Evolutionary conservation across 306 rosid species (phyloP).

Genomic region (Cyamopsis tetragonoloba): DNA sequence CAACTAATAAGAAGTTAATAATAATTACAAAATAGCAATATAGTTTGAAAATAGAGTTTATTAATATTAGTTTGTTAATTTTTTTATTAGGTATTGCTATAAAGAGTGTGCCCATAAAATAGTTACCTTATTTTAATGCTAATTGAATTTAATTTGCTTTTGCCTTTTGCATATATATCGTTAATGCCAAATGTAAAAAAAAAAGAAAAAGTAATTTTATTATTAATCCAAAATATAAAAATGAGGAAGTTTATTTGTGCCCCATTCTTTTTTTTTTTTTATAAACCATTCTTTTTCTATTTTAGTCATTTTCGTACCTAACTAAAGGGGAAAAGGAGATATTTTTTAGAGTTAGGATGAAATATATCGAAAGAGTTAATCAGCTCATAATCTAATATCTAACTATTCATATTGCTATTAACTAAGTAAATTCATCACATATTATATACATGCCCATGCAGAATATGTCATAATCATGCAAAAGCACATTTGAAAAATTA

Average conservation of each 20-base stretch:
- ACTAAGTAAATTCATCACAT: background rate
- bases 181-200: background rate
- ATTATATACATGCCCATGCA: background rate
- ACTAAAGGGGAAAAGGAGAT: background rate
- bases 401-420: background rate
- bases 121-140: too few species aligned
- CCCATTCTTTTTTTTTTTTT: conserved; percentile 6
- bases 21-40: too few species aligned
- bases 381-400: conserved; percentile 2
- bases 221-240: background rate
- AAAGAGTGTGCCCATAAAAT: too few species aligned
- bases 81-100: too few species aligned
- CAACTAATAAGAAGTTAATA: too few species aligned
- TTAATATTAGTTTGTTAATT: too few species aligned
- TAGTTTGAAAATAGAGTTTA: too few species aligned
- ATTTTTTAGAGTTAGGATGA: background rate
- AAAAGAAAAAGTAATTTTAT: background rate
- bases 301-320: conserved; percentile 31
- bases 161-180: background rate
- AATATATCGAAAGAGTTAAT: background rate
- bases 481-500: background rate
- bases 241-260: background rate
- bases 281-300: background rate
- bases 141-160: too few species aligned
- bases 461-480: background rate